Base-by-base conservation (phyloP, 1,139 yeast genomes). In the Pichia sp. region DNA sequence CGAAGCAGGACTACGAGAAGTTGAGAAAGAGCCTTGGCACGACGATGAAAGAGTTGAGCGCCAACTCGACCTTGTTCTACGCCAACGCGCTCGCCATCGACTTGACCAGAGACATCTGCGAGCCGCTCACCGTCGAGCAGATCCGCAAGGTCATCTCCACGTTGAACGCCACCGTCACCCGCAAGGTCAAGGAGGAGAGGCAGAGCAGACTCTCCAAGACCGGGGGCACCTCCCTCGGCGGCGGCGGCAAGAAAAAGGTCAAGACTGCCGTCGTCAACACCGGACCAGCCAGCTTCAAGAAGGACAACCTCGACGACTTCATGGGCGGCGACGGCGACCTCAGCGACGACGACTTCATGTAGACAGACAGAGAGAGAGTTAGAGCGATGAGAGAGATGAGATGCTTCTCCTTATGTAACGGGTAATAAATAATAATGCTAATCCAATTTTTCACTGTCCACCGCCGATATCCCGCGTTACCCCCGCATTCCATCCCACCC, bases 241-340 rank as follows among this genome's bases (percentile, higher is more conserved):
- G 97, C 69, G 93, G 95, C 36, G 97, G 97, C 67, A 90, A 89
- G 79, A 88, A 90, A 83, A 91, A 92, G 81, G 92, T 85, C 60
- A 91, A 90, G 77, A 58, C 58, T 20, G 81, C 83, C 36, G 83
- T 78, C 36, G 64, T 67, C 48, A 67, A 66, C 48, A 60, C 64
- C 6, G 71, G 70, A 16, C 61, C 62, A 7, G 88, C 88, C 64
- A 82, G 92, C 51, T 83, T 83, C 69, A 89, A 88, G 79, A 86
- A 87, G 74, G 91, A 87, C 67, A 84, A 84, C 64, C 81, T 77
- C 50, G 78, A 80, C 63, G 95, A 85, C 67, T 77, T 72, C 67
- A 85, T 84, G 53, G 63, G 62, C 17, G 66, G 56, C 61, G 80
- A 78, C 59, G 87, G 81, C 57, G 57, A 45, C 42, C 74, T 78